phyloP scores from a whole-genome alignment of 148 eudicot species.

The Agrostemma githago region DNA sequence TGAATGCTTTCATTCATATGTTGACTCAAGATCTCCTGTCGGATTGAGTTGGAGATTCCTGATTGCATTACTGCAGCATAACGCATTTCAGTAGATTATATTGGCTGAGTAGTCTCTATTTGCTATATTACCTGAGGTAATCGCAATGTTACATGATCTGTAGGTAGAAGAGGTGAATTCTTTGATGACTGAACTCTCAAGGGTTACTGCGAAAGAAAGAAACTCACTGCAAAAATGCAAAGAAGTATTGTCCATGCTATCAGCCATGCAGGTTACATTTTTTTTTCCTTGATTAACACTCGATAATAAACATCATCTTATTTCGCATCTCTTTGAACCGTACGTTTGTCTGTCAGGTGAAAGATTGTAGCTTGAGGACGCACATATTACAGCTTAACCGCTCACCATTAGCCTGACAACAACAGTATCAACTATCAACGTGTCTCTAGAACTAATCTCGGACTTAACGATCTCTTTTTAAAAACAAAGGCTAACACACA shows the following conservation, averaged over 20 bases:
- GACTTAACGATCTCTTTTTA: slow-evolving; percentile 20
- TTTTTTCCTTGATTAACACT: neutral
- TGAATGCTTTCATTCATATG: neutral
- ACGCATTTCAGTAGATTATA: neutral
- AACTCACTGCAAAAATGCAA: slow-evolving; percentile 60
- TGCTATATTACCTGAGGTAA: neutral
- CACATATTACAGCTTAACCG: slow-evolving; percentile 69
- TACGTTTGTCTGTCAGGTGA: slow-evolving; percentile 47
- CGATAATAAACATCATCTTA: neutral
- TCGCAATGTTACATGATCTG: slow-evolving; percentile 10
- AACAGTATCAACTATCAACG: neutral
- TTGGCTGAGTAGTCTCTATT: neutral
- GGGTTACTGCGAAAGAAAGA: slow-evolving; percentile 56
- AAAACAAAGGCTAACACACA: slow-evolving; percentile 26
- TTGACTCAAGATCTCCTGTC: neutral
- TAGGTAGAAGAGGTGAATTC: slow-evolving; percentile 80
- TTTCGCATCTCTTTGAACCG: neutral
- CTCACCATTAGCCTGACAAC: slow-evolving; percentile 54
- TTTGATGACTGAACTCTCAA: slow-evolving; percentile 58
- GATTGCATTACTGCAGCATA: neutral
- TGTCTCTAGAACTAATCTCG: slow-evolving; percentile 57
- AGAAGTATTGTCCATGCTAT: slow-evolving; percentile 54
- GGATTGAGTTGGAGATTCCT: neutral
- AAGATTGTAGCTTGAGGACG: slow-evolving; percentile 84
- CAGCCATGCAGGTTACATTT: slow-evolving; percentile 60